phyloP scores from a whole-genome alignment of 2,329 filamentous ascomycete genomes.

The Pseudocercospora fijiensis region DNA sequence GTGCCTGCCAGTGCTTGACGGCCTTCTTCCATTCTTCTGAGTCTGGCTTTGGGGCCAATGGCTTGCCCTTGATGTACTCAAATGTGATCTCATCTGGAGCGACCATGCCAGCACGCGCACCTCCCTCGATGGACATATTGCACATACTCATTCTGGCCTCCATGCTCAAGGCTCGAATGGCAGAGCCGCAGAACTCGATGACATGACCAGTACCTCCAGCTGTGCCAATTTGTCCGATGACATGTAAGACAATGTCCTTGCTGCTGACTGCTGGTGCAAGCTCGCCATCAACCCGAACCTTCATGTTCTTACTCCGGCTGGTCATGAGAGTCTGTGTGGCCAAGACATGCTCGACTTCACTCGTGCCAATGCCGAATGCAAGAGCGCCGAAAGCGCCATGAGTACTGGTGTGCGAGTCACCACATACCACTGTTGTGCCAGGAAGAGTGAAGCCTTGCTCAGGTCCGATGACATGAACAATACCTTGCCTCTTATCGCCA shows the following conservation, averaged over 20 bases:
- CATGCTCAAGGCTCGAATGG: constrained; percentile 86
- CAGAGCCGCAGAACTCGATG: constrained; percentile 95
- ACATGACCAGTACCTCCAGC: constrained; percentile 92
- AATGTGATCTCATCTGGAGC: constrained; percentile 93
- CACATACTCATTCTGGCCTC: constrained; percentile 99
- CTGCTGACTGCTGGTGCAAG: constrained; percentile 88
- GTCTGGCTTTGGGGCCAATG: constrained; percentile 79
- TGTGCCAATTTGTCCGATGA: constrained; percentile 91
- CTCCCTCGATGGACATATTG: constrained; percentile 98
- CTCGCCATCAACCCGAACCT: constrained; percentile 89
- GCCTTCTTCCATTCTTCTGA: constrained; percentile 89
- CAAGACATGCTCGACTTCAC: constrained; percentile 96
- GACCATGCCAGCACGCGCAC: constrained; percentile 93
- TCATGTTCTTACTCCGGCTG: constrained; percentile 97
- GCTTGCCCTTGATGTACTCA: constrained; percentile 88
- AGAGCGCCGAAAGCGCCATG: constrained; percentile 94
- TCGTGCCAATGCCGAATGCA: constrained; percentile 95
- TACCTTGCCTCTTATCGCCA: constrained; percentile 93
- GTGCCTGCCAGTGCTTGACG: constrained; percentile 78
- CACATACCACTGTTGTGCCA: constrained; percentile 93
- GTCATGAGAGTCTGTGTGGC: constrained; percentile 95
- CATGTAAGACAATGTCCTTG: constrained; percentile 91
- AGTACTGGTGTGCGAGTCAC: constrained; percentile 96
- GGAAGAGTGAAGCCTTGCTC: constrained; percentile 98
- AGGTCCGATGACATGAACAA: constrained; percentile 96